A percentile compares a stretch with the other conserved stretches of the same genome.
Evolutionary conservation across 805 yeast genomes (phyloP).

Genomic region (Myxozyma lipomycoides): DNA sequence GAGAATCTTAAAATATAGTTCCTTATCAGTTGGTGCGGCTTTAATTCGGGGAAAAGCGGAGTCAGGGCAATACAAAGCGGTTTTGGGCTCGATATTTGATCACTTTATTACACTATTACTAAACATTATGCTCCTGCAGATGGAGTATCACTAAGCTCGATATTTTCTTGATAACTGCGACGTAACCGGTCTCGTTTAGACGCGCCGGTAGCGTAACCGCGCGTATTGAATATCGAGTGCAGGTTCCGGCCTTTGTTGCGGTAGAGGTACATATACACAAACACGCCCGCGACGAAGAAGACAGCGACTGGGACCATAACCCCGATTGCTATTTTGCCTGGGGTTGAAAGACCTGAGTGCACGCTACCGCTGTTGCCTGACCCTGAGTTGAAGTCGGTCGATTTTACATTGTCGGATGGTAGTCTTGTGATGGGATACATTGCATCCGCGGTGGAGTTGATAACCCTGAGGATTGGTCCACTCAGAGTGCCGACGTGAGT

Average conservation of each 20-base stretch:
- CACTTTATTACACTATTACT: too few relatives aligned
- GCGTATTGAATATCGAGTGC: slow-evolving; percentile 4
- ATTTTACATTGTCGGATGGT: slow-evolving; percentile 42
- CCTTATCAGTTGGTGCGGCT: too few relatives aligned
- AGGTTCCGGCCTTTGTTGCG: background rate
- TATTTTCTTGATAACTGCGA: slow-evolving; percentile 1
- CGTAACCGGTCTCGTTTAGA: background rate
- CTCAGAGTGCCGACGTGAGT: slow-evolving; percentile 40
- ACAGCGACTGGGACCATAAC: slow-evolving; percentile 17
- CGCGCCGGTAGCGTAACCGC: slow-evolving; percentile 17
- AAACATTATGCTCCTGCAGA: background rate
- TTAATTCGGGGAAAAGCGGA: too few relatives aligned
- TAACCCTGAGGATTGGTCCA: slow-evolving; percentile 43
- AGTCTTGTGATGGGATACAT: slow-evolving; percentile 37
- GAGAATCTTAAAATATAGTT: too few relatives aligned
- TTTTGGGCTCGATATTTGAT: too few relatives aligned
- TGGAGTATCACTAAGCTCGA: slow-evolving; percentile 11
- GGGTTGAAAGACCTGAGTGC: slow-evolving; percentile 11
- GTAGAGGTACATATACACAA: slow-evolving; percentile 7
- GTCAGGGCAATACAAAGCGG: too few relatives aligned
- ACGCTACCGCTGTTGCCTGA: background rate
- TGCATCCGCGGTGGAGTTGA: slow-evolving; percentile 37
- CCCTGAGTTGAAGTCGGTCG: background rate
- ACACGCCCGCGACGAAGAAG: slow-evolving; percentile 5
- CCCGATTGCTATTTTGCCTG: slow-evolving; percentile 17